phyloP scores from a whole-genome alignment of 306 rosid genomes.

The Sicyos baderoa region DNA sequence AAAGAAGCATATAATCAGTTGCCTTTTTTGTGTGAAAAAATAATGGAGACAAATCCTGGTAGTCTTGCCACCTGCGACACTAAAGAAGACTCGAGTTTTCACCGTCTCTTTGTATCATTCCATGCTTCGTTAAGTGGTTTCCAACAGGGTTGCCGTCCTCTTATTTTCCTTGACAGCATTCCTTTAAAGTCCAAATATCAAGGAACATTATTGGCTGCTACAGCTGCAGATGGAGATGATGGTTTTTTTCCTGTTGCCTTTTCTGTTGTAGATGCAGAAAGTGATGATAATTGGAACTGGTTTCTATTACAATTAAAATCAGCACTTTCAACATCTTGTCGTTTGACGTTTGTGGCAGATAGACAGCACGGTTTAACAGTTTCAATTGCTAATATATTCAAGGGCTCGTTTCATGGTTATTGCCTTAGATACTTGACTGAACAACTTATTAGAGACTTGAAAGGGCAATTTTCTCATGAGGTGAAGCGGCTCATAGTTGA shows the following conservation, averaged over 20 bases:
- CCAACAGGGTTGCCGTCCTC: conserved; percentile 93
- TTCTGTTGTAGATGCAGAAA: conserved; percentile 82
- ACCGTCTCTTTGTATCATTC: conserved; percentile 85
- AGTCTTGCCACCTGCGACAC: conserved; percentile 79
- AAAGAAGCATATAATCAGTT: conserved; percentile 84
- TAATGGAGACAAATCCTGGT: conserved; percentile 91
- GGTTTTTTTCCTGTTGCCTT: conserved; percentile 86
- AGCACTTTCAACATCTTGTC: conserved; percentile 57
- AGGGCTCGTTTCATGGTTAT: conserved; percentile 72
- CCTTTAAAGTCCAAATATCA: conserved; percentile 84
- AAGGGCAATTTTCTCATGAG: conserved; percentile 89
- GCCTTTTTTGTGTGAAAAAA: conserved; percentile 70
- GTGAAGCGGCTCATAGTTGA: conserved; percentile 82
- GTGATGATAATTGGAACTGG: conserved; percentile 91
- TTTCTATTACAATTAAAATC: conserved; percentile 78
- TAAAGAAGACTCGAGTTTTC: conserved; percentile 87
- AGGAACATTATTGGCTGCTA: conserved; percentile 82
- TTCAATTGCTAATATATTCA: conserved; percentile 60
- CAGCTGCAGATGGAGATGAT: conserved; percentile 85
- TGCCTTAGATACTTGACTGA: conserved; percentile 76
- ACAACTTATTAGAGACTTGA: conserved; percentile 83
- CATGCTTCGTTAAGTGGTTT: conserved; percentile 81
- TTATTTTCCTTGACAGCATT: conserved; percentile 78
- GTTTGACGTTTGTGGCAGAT: conserved; percentile 83
- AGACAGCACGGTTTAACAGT: conserved; percentile 69